Conservation (phyloP, 73 alveolate genomes). For the Breviolum minutum region DNA sequence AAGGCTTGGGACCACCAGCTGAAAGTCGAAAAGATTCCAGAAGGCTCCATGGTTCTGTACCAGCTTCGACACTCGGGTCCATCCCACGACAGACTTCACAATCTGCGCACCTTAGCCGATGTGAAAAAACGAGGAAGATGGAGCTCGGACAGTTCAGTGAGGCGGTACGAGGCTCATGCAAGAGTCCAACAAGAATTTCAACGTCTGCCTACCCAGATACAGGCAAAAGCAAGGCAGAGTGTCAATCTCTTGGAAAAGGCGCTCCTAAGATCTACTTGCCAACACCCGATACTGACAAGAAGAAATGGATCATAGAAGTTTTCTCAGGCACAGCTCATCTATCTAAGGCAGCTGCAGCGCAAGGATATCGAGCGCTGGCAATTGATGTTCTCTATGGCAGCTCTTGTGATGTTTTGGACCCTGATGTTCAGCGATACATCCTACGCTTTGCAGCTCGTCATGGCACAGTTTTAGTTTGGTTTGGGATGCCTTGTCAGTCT, state of each 20-base stretch:
- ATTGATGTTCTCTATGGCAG: not conserved
- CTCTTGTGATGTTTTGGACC: not conserved
- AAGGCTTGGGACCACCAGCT: not conserved
- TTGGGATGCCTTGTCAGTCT: not conserved
- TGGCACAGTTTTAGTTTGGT: not conserved
- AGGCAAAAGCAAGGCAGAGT: not conserved
- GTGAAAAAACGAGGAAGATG: conserved; percentile 20
- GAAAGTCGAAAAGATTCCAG: not conserved
- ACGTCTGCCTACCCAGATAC: not conserved
- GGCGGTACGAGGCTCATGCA: conserved; percentile 27
- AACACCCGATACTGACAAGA: no score
- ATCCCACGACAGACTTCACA: not conserved
- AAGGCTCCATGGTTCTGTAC: not conserved
- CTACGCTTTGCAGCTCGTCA: not conserved
- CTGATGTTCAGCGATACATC: not conserved
- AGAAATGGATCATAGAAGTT: not conserved
- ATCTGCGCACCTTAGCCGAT: not conserved
- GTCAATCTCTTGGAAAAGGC: not conserved
- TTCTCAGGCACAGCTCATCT: conserved; percentile 21
- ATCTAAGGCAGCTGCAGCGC: not conserved
- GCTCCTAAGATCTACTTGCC: conserved; percentile 8
- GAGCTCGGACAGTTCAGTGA: not conserved
- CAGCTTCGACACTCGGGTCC: conserved; percentile 39
- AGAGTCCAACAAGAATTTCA: not conserved
- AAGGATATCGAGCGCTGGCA: not conserved